Percentiles rank a stretch among this genome's conserved stretches.
Conservation (phyloP, 176 grass and related monocot genomes). For the Zea mays region DNA sequence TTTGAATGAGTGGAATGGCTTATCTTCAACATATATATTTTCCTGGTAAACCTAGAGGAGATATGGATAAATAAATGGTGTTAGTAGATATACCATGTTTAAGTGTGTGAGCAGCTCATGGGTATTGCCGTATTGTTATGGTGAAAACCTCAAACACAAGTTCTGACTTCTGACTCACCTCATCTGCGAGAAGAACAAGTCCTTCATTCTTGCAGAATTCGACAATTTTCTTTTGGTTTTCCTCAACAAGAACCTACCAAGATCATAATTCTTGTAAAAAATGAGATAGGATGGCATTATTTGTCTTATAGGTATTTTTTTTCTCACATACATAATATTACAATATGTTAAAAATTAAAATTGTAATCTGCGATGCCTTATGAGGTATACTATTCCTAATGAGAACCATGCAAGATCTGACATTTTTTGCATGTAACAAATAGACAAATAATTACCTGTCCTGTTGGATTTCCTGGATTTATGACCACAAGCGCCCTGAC, state of each 20-base stretch:
- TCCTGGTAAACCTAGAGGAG: constrained; percentile 84
- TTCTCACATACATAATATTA: background rate
- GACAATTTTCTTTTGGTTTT: constrained; percentile 86
- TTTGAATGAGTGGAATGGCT: constrained; percentile 91
- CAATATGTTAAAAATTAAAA: too few species aligned
- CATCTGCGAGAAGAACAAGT: constrained; percentile 88
- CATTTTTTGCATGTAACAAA: constrained; percentile 27
- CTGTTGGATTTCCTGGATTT: constrained; percentile 97
- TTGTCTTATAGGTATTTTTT: background rate
- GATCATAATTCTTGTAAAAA: background rate
- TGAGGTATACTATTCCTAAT: background rate
- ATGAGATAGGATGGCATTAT: background rate
- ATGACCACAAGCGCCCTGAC: constrained; percentile 84
- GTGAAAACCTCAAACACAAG: constrained; percentile 15
- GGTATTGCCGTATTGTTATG: constrained; percentile 18
- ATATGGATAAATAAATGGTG: constrained; percentile 18
- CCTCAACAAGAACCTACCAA: constrained; percentile 75
- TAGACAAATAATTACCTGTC: constrained; percentile 58
- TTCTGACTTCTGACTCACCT: constrained; percentile 52
- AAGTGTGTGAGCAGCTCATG: background rate
- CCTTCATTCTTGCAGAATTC: constrained; percentile 97
- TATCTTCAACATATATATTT: constrained; percentile 92
- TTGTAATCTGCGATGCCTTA: background rate
- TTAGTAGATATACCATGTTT: constrained; percentile 24
- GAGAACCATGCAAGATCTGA: background rate